A percentile compares a stretch with the other conserved stretches of the same genome.
Conservation (phyloP, 108 stramenopile species). For the Mediolabrus comicus region DNA sequence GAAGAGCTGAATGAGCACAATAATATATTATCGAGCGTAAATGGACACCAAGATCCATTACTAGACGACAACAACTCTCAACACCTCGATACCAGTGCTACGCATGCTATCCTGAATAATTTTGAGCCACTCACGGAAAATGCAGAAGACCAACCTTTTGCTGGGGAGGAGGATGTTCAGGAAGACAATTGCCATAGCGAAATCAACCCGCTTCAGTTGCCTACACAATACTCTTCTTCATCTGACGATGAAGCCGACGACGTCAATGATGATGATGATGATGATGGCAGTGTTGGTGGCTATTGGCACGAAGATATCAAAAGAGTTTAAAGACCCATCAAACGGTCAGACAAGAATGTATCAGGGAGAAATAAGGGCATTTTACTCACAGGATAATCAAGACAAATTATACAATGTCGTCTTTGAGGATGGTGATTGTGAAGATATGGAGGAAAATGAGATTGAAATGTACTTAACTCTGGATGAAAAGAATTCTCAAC, state of each 20-base stretch:
- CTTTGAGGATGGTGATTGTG: background rate
- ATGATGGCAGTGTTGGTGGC: too few relatives aligned
- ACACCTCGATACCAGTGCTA: background rate
- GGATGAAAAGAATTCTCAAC: background rate
- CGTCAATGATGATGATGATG: too few relatives aligned
- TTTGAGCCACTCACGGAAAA: too few relatives aligned
- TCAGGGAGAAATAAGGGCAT: background rate
- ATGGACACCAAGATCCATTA: background rate
- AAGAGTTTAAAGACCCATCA: background rate
- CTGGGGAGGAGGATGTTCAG: background rate
- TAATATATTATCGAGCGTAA: background rate
- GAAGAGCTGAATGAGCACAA: background rate
- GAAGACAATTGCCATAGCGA: background rate
- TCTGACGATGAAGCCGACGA: constrained; percentile 21
- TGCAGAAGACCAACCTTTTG: background rate
- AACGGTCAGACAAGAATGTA: background rate
- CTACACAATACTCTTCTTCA: constrained; percentile 33
- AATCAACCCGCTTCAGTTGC: constrained; percentile 19
- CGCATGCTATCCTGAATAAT: background rate
- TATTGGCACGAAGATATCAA: background rate
- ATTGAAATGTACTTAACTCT: background rate
- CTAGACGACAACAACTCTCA: background rate
- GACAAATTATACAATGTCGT: background rate
- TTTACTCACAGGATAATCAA: background rate
- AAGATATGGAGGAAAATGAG: constrained; percentile 2